Evolutionary conservation across 1,284 basidiomycete species (phyloP).

Genomic region (Leccinum cinnamomeum): DNA sequence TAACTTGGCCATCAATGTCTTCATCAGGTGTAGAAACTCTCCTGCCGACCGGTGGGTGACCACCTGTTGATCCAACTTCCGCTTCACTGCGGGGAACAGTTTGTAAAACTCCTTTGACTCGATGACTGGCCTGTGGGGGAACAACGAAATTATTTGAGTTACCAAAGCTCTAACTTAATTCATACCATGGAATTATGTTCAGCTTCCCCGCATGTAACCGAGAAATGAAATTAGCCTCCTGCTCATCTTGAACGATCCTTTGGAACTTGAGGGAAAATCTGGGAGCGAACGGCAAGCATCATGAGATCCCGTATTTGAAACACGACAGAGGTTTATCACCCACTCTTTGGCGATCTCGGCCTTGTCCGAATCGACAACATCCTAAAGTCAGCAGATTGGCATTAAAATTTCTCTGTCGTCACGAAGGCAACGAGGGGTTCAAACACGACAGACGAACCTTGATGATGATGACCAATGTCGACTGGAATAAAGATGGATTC

Average conservation of each 20-base stretch:
- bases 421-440: fast-evolving
- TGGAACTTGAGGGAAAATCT: constrained; percentile 58
- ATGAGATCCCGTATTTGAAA: not conserved
- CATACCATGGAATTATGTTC: constrained; percentile 53
- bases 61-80: constrained; percentile 45
- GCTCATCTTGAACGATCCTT: constrained; percentile 57
- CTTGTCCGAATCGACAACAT: constrained; percentile 59
- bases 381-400: constrained; percentile 34
- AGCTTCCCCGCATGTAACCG: constrained; percentile 53
- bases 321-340: constrained; percentile 11
- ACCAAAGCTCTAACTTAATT: not conserved
- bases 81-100: constrained; percentile 48
- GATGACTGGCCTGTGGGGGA: constrained; percentile 54
- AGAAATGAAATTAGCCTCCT: constrained; percentile 61
- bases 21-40: constrained; percentile 56
- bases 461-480: constrained; percentile 60
- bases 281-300: not conserved
- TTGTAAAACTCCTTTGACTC: constrained; percentile 59
- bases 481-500: constrained; percentile 60
- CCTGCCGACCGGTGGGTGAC: constrained; percentile 52
- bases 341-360: constrained; percentile 58
- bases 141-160: no score
- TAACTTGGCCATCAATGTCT: constrained; percentile 65
- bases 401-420: not conserved
- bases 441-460: constrained; percentile 41